Evolutionary conservation across 768 basidiomycete species (phyloP), one percentile per base, ranked within the genome.

Genomic region (Lentinus tigrinus): DNA sequence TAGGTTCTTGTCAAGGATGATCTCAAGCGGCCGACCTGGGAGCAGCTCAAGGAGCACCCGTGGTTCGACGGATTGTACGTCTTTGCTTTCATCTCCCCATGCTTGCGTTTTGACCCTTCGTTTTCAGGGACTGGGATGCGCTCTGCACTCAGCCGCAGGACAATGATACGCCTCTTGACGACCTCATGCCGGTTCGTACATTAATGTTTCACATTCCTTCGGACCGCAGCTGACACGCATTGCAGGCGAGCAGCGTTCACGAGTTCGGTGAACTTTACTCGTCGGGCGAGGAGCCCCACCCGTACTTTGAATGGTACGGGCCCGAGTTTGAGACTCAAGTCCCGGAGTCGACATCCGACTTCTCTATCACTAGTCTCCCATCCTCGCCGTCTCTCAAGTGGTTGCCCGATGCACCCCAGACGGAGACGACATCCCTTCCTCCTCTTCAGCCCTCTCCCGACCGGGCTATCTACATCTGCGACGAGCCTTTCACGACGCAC

Each of bases 1-100:
- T 17, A 59, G 58, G 54, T 59, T 8, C 58, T 59, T 16, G 51
- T 47, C 5, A 59, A 59, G 50, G 58, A 55, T 17, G 21, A 28
- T 3, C 2, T 7, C 4, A 27, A 16, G 28, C 36, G 58, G 11
- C 48, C 58, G 16, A 37, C 47, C 37, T 37, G 27, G 28, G 43
- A 51, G 49, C 31, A 55, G 28, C 37, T 60, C 47, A 50, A 51
- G 58, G 10, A 37, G 10, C 53, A 60, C 24, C 40, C 47, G 4
- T 60, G 53, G 47, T 60, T 60, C 19, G n/a, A 26, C 16, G 16
- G 6, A 10, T 44, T 60, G 58, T 60, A 23, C 4, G 54, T 46
- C n/a, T 24, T 26, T 23, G 47, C 47, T 47, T 36, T 44, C 21
- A 3, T 10, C 3, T 21, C 5, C 19, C 10, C 13, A 5, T 44